Percentiles rank a stretch among this genome's conserved stretches.
Conservation (phyloP, 441 rosid genomes). For the Manihot esculenta region DNA sequence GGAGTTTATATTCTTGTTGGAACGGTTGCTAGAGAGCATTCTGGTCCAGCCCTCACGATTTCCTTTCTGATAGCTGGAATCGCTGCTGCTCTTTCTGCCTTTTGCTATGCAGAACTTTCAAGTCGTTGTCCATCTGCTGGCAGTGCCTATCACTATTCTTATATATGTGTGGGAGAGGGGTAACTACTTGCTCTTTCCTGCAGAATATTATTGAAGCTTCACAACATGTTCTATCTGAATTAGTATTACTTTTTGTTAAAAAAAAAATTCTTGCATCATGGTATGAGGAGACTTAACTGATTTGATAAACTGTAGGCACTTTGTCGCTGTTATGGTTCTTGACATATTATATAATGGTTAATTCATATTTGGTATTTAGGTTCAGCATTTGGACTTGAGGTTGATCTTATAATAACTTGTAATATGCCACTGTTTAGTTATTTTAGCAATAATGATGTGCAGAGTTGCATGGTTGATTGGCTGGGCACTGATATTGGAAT, state of each 20-base stretch:
- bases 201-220: not conserved
- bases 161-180: constrained; percentile 98
- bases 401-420: not conserved
- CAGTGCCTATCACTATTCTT: constrained; percentile 96
- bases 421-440: constrained; percentile 3
- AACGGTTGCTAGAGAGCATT: constrained; percentile 97
- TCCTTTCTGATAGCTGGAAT: constrained; percentile 95
- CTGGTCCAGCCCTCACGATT: constrained; percentile 88
- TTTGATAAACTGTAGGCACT: not conserved
- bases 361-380: not conserved
- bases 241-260: not conserved
- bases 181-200: constrained; percentile 36
- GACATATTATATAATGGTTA: not conserved
- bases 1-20: constrained; percentile 98
- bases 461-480: constrained; percentile 97
- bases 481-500: constrained; percentile 93
- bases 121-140: constrained; percentile 99
- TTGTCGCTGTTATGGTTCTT: too few relatives aligned
- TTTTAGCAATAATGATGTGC: constrained; percentile 20
- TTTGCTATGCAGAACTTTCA: constrained; percentile 96
- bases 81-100: constrained; percentile 93
- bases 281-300: not conserved
- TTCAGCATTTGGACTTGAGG: not conserved
- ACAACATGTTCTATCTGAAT: not conserved
- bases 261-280: too few relatives aligned